These are phyloP conservation scores for Tetrahymena malaccensis DNA, from an alignment of 73 alveolate species.

Conservation along the genomic window DNA sequence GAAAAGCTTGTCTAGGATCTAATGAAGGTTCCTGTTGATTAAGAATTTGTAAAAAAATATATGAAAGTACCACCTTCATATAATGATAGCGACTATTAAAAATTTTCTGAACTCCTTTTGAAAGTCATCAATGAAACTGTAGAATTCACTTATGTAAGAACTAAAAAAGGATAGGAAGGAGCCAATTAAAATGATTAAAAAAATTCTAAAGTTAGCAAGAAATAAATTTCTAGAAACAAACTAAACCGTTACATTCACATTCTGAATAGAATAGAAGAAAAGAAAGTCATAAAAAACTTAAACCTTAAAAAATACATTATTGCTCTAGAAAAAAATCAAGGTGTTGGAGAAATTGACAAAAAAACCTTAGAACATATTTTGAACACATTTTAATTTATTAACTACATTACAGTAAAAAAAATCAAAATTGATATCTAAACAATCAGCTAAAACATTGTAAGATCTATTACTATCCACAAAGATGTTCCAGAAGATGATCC, in stretches of 20 bases:
- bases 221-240: neutral
- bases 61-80: neutral
- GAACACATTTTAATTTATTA: neutral
- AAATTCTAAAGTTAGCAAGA: neutral
- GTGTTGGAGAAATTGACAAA: neutral
- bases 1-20: neutral
- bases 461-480: neutral
- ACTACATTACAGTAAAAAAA: neutral
- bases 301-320: neutral
- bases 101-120: neutral
- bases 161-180: neutral
- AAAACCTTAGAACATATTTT: neutral
- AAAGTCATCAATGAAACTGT: neutral
- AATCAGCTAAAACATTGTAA: neutral
- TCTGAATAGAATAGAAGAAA: neutral
- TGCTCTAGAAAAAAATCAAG: neutral
- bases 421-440: neutral
- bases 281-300: neutral
- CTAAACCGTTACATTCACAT: neutral
- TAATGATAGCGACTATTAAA: neutral
- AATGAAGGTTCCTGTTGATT: neutral
- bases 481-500: neutral
- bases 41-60: neutral
- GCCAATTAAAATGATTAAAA: neutral
- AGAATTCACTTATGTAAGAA: neutral